phyloP scores from a whole-genome alignment of 441 rosid species.

The Pelargonium citronellum region DNA sequence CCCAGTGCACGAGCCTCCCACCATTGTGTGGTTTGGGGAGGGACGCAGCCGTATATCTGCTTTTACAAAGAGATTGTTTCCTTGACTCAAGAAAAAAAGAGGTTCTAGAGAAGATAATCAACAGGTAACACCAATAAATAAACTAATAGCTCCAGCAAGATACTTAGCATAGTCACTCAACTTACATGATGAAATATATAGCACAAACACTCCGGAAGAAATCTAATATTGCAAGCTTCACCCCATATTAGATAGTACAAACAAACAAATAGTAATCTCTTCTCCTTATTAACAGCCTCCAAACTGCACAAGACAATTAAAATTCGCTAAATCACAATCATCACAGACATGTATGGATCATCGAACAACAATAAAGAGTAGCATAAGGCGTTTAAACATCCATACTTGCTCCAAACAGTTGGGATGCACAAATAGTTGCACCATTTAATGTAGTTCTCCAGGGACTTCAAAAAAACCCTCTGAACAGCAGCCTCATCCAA shows the following conservation, averaged over 20 bases:
- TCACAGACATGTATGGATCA: slow-evolving; percentile 6
- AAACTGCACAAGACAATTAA: slow-evolving; percentile 44
- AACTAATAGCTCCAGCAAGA: too few species aligned
- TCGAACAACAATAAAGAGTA: slow-evolving; percentile 22
- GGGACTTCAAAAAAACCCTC: slow-evolving; percentile 66
- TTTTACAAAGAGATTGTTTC: too few species aligned
- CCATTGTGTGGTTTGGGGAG: too few species aligned
- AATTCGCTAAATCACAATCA: slow-evolving; percentile 5
- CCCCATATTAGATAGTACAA: slow-evolving; percentile 94
- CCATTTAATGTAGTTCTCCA: slow-evolving; percentile 90
- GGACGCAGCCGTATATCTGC: too few species aligned
- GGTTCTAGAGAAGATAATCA: too few species aligned
- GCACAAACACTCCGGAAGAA: slow-evolving; percentile 97
- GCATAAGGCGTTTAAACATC: slow-evolving; percentile 18
- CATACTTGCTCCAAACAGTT: slow-evolving; percentile 89
- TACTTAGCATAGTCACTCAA: slow-evolving; percentile 12
- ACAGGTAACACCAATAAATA: too few species aligned
- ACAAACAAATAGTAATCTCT: slow-evolving; percentile 71
- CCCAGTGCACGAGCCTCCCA: too few species aligned
- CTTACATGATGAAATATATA: slow-evolving; percentile 96
- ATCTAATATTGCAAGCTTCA: slow-evolving; percentile 91
- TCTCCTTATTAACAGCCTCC: slow-evolving; percentile 73
- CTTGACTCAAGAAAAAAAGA: too few species aligned
- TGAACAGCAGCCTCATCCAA: slow-evolving; percentile 76
- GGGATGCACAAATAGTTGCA: slow-evolving; percentile 78